Conservation (phyloP, 345 rosid genomes). For the Orychophragmus violaceus region DNA sequence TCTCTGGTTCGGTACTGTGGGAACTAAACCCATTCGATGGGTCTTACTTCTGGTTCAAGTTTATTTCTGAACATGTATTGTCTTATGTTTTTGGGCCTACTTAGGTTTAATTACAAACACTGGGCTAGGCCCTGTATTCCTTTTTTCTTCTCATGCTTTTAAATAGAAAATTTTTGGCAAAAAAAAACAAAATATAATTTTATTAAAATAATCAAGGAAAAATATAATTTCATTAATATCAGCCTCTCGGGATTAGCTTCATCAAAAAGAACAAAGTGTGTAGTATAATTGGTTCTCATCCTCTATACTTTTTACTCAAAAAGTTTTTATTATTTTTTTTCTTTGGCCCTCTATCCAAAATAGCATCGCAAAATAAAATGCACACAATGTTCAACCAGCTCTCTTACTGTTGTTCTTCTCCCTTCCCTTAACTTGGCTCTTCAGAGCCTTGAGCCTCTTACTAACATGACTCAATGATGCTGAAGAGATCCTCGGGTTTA, state of each 20-base stretch:
- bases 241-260: background rate
- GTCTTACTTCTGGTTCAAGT: too few relatives aligned
- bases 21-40: too few relatives aligned
- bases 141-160: too few relatives aligned
- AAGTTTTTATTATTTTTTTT: constrained; percentile 19
- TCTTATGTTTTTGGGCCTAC: too few relatives aligned
- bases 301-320: constrained; percentile 13
- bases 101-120: too few relatives aligned
- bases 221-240: background rate
- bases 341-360: background rate
- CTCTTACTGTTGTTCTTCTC: constrained; percentile 68
- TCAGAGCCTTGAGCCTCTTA: constrained; percentile 65
- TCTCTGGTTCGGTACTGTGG: too few relatives aligned
- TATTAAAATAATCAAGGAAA: background rate
- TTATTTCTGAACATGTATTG: too few relatives aligned
- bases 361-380: background rate
- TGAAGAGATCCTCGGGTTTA: constrained; percentile 42
- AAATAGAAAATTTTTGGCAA: too few relatives aligned
- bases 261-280: background rate
- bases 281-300: constrained; percentile 3
- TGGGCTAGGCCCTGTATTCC: too few relatives aligned
- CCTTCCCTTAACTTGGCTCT: constrained; percentile 73
- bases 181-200: constrained; percentile 1
- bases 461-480: constrained; percentile 45
- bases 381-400: constrained; percentile 30